Evolutionary conservation across 1,284 basidiomycete genomes (phyloP), one percentile per base, ranked within the genome.

Genomic region (Trametes hirsuta): DNA sequence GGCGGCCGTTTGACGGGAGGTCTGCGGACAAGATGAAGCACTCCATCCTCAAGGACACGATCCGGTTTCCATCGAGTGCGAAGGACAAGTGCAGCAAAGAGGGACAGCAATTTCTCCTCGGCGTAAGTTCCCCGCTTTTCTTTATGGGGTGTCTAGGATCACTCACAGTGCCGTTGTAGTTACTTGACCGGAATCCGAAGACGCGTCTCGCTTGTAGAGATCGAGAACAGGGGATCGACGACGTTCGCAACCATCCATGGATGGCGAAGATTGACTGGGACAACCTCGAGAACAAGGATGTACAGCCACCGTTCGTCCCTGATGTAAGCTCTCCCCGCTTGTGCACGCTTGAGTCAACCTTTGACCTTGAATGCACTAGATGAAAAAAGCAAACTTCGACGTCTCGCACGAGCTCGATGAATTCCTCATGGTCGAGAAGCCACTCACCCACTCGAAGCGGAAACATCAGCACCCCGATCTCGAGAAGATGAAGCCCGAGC

Each of bases 351-450:
- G 21, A 9, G 6, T 0, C 9, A 4, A 51, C 30, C 39, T 39
- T 37, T 47, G 35, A 46, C 49, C 60, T 50, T 51, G 56, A 15
- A 47, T 71, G 53, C 53, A 30, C 45, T 55, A 97, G 93, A 87
- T 89, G 72, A 95, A 95, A 73, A 91, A 91, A 74, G 93, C 95
- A 35, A 98, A 98, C 76, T 99, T 99, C 75, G 97, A 99, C 71
- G 93, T 97, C 34, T 90, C 94, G 39, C 95, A 98, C 73, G 97
- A 98, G 77, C 83, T 98, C 6, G 96, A 99, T 72, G 97, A 98
- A 76, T 89, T 98, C 71, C 75, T 98, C 70, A 85, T 98, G 79
- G 96, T 96, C 62, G 96, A 98, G 77, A 98, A 98, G 75, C 96
- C 96, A 24, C 79, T 98, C 47, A 97, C 95, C 64, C 95, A 96